Conservation (phyloP, 257 asterid genomes). For the Salvia hispanica region DNA sequence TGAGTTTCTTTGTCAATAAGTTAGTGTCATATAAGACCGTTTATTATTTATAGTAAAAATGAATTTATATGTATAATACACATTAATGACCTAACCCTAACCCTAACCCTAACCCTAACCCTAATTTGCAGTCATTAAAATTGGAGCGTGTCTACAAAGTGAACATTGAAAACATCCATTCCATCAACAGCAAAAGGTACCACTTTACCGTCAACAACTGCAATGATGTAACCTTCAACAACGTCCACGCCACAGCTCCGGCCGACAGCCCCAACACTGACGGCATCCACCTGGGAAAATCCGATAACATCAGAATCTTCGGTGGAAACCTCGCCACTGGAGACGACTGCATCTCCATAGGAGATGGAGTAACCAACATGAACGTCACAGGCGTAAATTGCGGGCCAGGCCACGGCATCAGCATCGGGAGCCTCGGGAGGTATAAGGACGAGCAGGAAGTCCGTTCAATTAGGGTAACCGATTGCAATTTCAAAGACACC, state of each 20-base stretch:
- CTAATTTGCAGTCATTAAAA: conserved; percentile 19
- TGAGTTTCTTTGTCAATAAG: no score
- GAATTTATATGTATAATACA: no score
- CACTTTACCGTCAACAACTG: conserved; percentile 11
- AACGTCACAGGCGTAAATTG: no score
- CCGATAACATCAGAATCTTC: conserved; percentile 14
- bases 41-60: no score
- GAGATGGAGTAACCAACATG: no score
- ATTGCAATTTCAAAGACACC: conserved; percentile 20
- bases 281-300: conserved; percentile 38
- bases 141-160: background rate
- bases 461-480: background rate
- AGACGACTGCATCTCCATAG: conserved; percentile 29
- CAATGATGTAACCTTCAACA: conserved; percentile 4
- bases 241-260: conserved; percentile 29
- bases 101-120: no score
- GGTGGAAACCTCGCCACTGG: conserved; percentile 29
- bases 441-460: no score
- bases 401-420: no score
- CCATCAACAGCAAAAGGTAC: conserved; percentile 39
- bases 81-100: no score
- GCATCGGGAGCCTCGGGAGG: background rate
- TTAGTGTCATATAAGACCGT: no score
- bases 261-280: conserved; percentile 43
- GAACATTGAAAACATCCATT: conserved; percentile 19